A percentile compares a stretch with the other conserved stretches of the same genome.
Evolutionary conservation across 345 rosid species (phyloP).

Genomic region (Eutrema japonicum): DNA sequence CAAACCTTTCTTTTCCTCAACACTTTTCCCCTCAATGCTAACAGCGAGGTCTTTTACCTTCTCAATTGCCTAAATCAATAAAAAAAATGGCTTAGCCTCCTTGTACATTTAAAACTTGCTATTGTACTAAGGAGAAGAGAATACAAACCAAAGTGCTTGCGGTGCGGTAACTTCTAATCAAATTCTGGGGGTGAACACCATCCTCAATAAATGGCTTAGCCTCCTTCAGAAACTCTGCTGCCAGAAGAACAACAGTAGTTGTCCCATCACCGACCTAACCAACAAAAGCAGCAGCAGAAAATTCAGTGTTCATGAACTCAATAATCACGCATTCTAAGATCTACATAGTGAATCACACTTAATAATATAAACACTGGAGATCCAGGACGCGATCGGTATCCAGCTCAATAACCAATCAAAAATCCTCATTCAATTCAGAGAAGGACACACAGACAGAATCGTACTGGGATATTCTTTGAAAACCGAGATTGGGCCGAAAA

Average conservation of each 20-base stretch:
- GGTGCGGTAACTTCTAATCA: conserved; percentile 86
- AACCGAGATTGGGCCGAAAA: conserved; percentile 9
- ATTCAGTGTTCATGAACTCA: conserved; percentile 2
- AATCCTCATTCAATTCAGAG: neutral
- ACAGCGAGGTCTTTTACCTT: conserved; percentile 80
- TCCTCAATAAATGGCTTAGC: conserved; percentile 98
- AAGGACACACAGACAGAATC: neutral
- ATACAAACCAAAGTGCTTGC: conserved; percentile 70
- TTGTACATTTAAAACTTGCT: too few species aligned
- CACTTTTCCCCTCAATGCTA: conserved; percentile 90
- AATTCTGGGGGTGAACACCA: conserved; percentile 93
- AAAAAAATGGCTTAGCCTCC: too few species aligned
- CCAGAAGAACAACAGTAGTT: conserved; percentile 92
- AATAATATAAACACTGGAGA: neutral
- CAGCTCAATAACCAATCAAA: conserved; percentile 11
- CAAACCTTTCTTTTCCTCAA: conserved; percentile 87
- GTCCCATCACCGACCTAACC: conserved; percentile 97
- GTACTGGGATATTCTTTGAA: neutral
- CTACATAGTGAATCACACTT: conserved; percentile 14
- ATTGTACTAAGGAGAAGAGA: neutral
- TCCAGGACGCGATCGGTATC: conserved; percentile 17
- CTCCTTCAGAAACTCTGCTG: conserved; percentile 92
- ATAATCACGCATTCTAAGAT: conserved; percentile 28
- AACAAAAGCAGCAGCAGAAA: conserved; percentile 26
- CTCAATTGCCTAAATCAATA: conserved; percentile 65